A percentile compares a stretch with the other conserved stretches of the same genome.
Evolutionary conservation across 331 rosid genomes (phyloP).

Genomic region (Malus hybrid): DNA sequence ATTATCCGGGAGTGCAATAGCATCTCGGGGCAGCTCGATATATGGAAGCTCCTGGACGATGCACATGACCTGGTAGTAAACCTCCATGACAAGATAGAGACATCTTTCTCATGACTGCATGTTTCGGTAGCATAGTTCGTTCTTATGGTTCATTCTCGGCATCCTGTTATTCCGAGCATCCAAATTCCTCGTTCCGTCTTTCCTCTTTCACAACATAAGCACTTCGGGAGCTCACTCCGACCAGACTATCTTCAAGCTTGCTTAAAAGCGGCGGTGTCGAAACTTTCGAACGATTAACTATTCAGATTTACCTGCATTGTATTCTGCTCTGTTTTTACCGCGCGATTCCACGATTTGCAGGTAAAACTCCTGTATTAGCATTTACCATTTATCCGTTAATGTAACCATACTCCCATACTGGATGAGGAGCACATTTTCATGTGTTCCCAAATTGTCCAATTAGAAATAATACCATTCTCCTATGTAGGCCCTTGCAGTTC

Average conservation of each 20-base stretch:
- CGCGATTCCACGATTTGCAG: not conserved
- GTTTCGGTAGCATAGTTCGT: constrained; percentile 3
- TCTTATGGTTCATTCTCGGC: not conserved
- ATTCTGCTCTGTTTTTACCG: not conserved
- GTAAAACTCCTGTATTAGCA: not conserved
- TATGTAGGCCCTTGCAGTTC: no score
- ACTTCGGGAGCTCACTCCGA: not conserved
- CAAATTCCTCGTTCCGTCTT: no score
- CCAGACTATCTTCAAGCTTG: not conserved
- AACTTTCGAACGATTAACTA: not conserved
- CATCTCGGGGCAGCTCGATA: constrained; percentile 97
- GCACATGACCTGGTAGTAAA: constrained; percentile 92
- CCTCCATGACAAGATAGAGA: constrained; percentile 81
- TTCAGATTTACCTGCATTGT: constrained; percentile 1
- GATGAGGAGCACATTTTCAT: not conserved
- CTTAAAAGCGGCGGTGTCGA: constrained; percentile 1
- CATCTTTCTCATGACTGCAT: constrained; percentile 51
- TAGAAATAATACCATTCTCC: no score
- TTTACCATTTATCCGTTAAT: not conserved
- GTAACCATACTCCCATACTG: no score
- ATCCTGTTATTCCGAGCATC: not conserved
- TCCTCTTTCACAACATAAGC: no score
- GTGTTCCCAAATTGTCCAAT: not conserved
- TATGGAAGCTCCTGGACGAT: constrained; percentile 97
- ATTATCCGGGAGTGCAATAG: constrained; percentile 94